Percentiles rank a stretch among this genome's conserved stretches.
phyloP scores from a whole-genome alignment of 2,329 filamentous ascomycete species.

The Diaporthe nobilis region DNA sequence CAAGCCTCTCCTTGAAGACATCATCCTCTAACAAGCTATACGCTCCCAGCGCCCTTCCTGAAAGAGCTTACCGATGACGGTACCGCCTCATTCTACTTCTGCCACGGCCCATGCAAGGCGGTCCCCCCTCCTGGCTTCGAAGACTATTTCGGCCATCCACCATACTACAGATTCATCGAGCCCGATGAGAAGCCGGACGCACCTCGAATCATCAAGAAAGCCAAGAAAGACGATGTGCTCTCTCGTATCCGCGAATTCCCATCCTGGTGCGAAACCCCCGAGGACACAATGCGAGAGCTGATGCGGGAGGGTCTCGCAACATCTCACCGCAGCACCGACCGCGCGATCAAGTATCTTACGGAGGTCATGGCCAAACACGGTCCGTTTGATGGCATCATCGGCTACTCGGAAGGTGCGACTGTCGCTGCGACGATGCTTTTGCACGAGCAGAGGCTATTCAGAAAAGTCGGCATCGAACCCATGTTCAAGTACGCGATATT shows the following conservation, averaged over 20 bases:
- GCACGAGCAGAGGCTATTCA: constrained; percentile 37
- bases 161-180: constrained; percentile 43
- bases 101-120: constrained; percentile 37
- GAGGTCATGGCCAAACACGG: constrained; percentile 17
- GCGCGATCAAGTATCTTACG: constrained; percentile 53
- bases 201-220: constrained; percentile 49
- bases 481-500: constrained; percentile 62
- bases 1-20: background rate
- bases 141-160: constrained; percentile 43
- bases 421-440: constrained; percentile 38
- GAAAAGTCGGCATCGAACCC: constrained; percentile 49
- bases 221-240: constrained; percentile 60
- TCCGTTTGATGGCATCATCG: constrained; percentile 36
- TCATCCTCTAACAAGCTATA: background rate
- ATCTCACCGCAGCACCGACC: constrained; percentile 20
- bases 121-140: constrained; percentile 43
- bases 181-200: constrained; percentile 39
- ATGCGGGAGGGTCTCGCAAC: constrained; percentile 46
- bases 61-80: constrained; percentile 37
- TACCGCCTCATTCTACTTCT: constrained; percentile 35
- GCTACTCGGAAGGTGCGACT: constrained; percentile 41
- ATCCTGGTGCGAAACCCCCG: constrained; percentile 56
- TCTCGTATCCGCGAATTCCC: constrained; percentile 69
- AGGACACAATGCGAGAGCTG: constrained; percentile 69
- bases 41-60: constrained; percentile 41